These are phyloP conservation scores for Aspergillus amoenus DNA, from an alignment of 2,329 filamentous ascomycete species.

Conservation along the genomic window DNA sequence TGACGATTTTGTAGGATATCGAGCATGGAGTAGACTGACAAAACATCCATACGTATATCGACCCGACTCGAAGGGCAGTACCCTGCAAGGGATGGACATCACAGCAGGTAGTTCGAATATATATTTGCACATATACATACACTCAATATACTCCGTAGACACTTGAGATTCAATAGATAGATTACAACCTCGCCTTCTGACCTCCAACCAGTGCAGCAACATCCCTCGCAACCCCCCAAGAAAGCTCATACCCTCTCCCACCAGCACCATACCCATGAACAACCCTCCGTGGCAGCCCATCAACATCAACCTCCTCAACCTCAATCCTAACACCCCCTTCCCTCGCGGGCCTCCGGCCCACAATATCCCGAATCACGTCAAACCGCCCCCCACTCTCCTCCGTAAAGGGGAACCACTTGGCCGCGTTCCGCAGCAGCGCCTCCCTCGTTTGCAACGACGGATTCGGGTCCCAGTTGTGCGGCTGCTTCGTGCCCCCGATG, in stretches of 20 bases:
- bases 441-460: conserved; percentile 50
- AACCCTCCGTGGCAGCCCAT: conserved; percentile 21
- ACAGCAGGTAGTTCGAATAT: too few relatives aligned
- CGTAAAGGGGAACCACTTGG: conserved; percentile 43
- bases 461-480: conserved; percentile 54
- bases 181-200: conserved; percentile 17
- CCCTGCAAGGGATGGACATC: too few relatives aligned
- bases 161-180: not conserved
- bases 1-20: too few relatives aligned
- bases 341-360: conserved; percentile 46
- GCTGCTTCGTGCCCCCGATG: conserved; percentile 66
- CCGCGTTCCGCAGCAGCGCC: conserved; percentile 46
- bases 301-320: conserved; percentile 40
- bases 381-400: conserved; percentile 37
- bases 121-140: too few relatives aligned
- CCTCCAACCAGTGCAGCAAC: conserved; percentile 44
- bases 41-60: too few relatives aligned
- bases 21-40: too few relatives aligned
- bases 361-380: conserved; percentile 47
- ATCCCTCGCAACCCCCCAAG: conserved; percentile 59
- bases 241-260: conserved; percentile 62
- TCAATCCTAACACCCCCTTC: conserved; percentile 54
- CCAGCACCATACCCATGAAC: conserved; percentile 62
- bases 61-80: too few relatives aligned
- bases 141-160: too few relatives aligned